Base-by-base conservation (phyloP, 805 yeast species). In the Yamadazyma sp. region DNA sequence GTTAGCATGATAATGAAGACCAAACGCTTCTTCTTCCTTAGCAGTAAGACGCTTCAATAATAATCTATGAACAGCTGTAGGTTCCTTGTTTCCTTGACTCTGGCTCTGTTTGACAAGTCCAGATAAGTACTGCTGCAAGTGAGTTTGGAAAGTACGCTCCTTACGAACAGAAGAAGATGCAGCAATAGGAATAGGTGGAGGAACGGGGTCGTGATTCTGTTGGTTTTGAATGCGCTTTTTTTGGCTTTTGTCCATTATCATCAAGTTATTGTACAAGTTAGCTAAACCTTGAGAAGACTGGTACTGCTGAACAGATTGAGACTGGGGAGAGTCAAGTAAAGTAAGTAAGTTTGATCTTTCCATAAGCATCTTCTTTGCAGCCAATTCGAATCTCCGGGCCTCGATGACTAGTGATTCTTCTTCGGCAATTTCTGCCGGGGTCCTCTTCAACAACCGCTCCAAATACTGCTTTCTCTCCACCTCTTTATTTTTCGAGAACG, bases 401-500 rank as follows among this genome's bases (percentile, higher is more conserved):
- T 93, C 99, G 20, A 91, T 81, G 8, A 93, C 86, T 34, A 93
- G 68, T 0, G 95, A 88, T 58, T 93, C 98, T 56, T 93, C 99
- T 64, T 93, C 99, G 0, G 98, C 98, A 30, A 93, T 86, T 57
- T 93, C 99, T 0, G 97, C 95, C 1, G 99, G 97, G 2, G 91
- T 80, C 48, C 99, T 70, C 24, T 80, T 79, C 28, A 91, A 69
- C 25, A 93, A 65, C 44, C 86, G 77, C 49, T 81, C 82, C 31
- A 93, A 62, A 54, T 91, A 91, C 35, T 76, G 76, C 50, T 93
- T 93, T 44, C 99, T 75, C 49, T 82, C 87, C 14, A 73, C 43
- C 57, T 93, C 99, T 47, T 77, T 80, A 5, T 73, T 71, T 49
- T 80, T 82, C 26, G 86, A 79, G 55, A 73, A 93, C 14, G 79